Conservation (phyloP, 1,139 yeast species). For the Saccharomycopsis hybrid region DNA sequence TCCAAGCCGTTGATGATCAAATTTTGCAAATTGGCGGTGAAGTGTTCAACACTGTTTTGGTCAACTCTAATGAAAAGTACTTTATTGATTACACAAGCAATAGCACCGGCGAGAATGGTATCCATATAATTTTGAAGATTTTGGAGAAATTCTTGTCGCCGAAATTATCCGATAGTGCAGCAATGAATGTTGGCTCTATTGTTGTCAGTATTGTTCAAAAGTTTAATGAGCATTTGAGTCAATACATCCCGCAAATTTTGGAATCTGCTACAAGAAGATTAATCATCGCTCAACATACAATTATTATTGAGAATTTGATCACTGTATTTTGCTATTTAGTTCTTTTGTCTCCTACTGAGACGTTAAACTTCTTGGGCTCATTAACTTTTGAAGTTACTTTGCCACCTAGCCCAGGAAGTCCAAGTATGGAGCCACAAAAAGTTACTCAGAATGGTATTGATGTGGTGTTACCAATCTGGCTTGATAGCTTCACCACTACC, state of each 20-base stretch:
- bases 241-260: constrained; percentile 52
- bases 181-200: constrained; percentile 64
- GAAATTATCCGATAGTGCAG: constrained; percentile 69
- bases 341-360: constrained; percentile 50
- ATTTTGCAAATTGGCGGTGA: constrained; percentile 75
- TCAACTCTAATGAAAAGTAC: constrained; percentile 40
- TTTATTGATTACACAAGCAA: constrained; percentile 34
- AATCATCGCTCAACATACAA: constrained; percentile 56
- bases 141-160: constrained; percentile 71
- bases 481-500: constrained; percentile 66
- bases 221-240: constrained; percentile 46
- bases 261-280: constrained; percentile 69
- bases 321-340: constrained; percentile 73
- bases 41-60: constrained; percentile 57
- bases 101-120: constrained; percentile 38
- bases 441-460: constrained; percentile 36
- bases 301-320: constrained; percentile 70
- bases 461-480: constrained; percentile 67
- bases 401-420: no score
- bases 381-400: constrained; percentile 31
- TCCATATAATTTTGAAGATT: constrained; percentile 49
- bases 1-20: constrained; percentile 65
- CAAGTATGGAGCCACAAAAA: constrained; percentile 15
- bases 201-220: constrained; percentile 59
- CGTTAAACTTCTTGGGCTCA: constrained; percentile 52